Evolutionary conservation across 768 basidiomycete genomes (phyloP), one percentile per base, ranked within the genome.

Genomic region (Boletus huronensis): DNA sequence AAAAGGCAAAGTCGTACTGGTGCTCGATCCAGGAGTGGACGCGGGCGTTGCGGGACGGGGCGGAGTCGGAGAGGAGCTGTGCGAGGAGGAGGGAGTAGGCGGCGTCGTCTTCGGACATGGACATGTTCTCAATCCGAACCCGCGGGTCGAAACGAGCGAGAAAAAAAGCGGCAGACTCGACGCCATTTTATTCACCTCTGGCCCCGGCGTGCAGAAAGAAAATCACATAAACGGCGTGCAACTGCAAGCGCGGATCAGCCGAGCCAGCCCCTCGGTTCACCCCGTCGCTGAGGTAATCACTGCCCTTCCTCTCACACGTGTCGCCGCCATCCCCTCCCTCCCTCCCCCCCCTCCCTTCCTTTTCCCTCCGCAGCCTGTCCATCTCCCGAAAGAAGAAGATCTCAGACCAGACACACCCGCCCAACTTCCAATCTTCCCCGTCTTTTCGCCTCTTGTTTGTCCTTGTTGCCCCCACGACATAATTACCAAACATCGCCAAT

Each of bases 11-110:
- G 60, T 70, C 70, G 47, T 70, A 70, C n/a, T 70, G 69, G 28
- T 72, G 70, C 40, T 70, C 69, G 23, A 70, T 70, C 69, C 69
- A 70, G 1, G 69, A 72, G 38, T 70, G 70, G 0, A 70, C 65
- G 7, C 69, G 64, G 0, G 68, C 66, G 6, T 70, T 61, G 59
- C 69, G 70, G 0, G 63, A 36, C 0, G 48, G 6, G 6, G 69
- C 48, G 0, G 63, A 55, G 51, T 62, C 69, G 0, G 63, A 60
- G 48, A 70, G 58, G 1, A 70, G 60, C 16, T 70, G 70, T 0
- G 63, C 48, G 43, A 70, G 69, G 6, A 70, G 58, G 0, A 54
- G 60, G 10, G 69, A 65, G 44, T 72, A 72, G 0, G 68, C 69
- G 0, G 53, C 61, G 34, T 70, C 69, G 55, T 72, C 70, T 16